These are phyloP conservation scores for Neurospora discreta DNA, from an alignment of 495 filamentous ascomycete species.

Conservation along the genomic window DNA sequence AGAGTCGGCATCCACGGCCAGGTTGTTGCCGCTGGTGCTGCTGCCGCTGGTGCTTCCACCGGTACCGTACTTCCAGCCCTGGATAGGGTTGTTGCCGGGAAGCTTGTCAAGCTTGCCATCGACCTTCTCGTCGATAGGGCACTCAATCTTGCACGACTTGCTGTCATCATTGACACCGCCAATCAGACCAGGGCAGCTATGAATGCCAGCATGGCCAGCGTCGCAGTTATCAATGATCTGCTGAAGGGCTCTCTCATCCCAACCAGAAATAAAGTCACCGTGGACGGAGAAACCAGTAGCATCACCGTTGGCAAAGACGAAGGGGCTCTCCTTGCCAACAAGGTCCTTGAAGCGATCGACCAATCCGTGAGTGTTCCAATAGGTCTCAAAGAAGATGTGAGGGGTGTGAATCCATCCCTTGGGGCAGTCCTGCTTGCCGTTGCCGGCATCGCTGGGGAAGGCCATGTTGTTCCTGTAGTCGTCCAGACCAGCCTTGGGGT, in stretches of 20 bases:
- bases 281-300: slow-evolving; percentile 48
- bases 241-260: slow-evolving; percentile 52
- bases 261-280: slow-evolving; percentile 64
- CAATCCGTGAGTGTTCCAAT: slow-evolving; percentile 50
- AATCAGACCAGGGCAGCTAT: slow-evolving; percentile 42
- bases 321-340: slow-evolving; percentile 46
- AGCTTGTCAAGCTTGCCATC: slow-evolving; percentile 30
- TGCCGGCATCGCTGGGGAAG: slow-evolving; percentile 36
- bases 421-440: slow-evolving; percentile 50
- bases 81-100: slow-evolving; percentile 47
- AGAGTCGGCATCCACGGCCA: slow-evolving; percentile 3
- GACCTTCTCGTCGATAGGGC: slow-evolving; percentile 26
- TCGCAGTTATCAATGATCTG: slow-evolving; percentile 49
- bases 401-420: slow-evolving; percentile 42
- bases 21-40: slow-evolving; percentile 11
- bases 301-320: slow-evolving; percentile 54
- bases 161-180: slow-evolving; percentile 28
- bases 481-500: slow-evolving; percentile 44
- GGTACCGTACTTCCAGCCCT: slow-evolving; percentile 26
- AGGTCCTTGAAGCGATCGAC: slow-evolving; percentile 41
- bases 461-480: slow-evolving; percentile 42
- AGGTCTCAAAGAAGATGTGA: slow-evolving; percentile 59
- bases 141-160: slow-evolving; percentile 35
- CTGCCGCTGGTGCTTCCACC: slow-evolving; percentile 18
- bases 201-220: slow-evolving; percentile 37